Evolutionary conservation across 2,329 filamentous ascomycete species (phyloP).

Genomic region (Fusarium buharicum): DNA sequence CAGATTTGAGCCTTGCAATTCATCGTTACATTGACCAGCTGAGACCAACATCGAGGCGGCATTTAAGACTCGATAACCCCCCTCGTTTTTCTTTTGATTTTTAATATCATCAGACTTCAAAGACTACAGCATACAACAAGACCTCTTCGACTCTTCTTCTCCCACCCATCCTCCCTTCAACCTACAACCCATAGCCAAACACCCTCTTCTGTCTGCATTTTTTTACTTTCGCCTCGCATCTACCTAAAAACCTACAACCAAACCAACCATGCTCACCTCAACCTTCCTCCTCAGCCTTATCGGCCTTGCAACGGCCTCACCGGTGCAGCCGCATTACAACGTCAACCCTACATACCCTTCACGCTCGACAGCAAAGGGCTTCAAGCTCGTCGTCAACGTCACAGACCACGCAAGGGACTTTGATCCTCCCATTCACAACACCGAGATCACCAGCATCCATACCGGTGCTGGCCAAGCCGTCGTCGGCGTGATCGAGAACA

Average conservation of each 20-base stretch:
- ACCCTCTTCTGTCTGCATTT: background rate
- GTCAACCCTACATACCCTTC: conserved; percentile 29
- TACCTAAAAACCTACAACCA: background rate
- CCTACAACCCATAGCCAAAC: no score
- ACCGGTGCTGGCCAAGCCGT: conserved; percentile 55
- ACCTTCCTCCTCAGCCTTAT: conserved; percentile 41
- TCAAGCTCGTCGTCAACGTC: conserved; percentile 58
- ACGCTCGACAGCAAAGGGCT: conserved; percentile 46
- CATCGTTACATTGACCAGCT: conserved; percentile 32
- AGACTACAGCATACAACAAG: conserved; percentile 2
- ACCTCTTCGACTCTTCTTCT: background rate
- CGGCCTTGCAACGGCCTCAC: conserved; percentile 42
- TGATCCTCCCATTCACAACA: conserved; percentile 54
- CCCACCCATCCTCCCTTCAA: no score
- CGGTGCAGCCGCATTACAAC: conserved; percentile 28
- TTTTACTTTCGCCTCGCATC: conserved; percentile 6
- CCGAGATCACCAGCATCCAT: conserved; percentile 55
- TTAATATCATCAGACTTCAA: conserved; percentile 7
- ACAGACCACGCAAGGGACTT: conserved; percentile 55
- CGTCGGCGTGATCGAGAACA: conserved; percentile 49
- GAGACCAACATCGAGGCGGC: conserved; percentile 20
- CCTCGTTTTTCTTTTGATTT: conserved; percentile 19
- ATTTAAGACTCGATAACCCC: conserved; percentile 31
- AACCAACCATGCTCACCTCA: conserved; percentile 39
- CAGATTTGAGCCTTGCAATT: conserved; percentile 9